Percentiles rank a stretch among this genome's conserved stretches.
These are phyloP conservation scores for Coemansia sp. DNA, from an alignment of 192 early-diverging fungal species.

Conservation along the genomic window DNA sequence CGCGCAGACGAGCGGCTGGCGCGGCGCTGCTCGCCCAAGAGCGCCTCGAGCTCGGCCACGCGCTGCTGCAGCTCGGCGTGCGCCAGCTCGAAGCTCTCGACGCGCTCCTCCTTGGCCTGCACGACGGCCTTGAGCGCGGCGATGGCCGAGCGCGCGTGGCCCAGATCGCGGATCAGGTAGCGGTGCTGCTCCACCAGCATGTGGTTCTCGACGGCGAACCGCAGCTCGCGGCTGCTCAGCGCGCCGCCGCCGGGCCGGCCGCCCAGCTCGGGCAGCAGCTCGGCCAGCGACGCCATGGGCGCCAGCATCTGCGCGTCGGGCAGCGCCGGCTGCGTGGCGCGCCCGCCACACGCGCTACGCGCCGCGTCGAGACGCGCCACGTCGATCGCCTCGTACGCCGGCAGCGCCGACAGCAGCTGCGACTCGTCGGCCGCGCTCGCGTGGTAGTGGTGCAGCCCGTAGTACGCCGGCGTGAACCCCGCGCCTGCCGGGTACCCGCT, in stretches of 20 bases:
- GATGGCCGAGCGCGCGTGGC: conserved; percentile 44
- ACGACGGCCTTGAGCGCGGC: conserved; percentile 41
- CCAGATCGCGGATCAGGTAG: conserved; percentile 41
- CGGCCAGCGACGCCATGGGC: conserved; percentile 46
- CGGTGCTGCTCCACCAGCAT: conserved; percentile 49
- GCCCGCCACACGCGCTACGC: background rate
- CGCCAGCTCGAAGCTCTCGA: conserved; percentile 32
- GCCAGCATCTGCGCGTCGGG: conserved; percentile 41
- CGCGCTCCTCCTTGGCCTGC: conserved; percentile 41
- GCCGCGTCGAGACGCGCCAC: conserved; percentile 6
- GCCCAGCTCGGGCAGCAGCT: conserved; percentile 5
- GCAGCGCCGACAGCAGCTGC: conserved; percentile 27
- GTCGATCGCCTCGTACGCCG: conserved; percentile 45
- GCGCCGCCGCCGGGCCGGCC: background rate
- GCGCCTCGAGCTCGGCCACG: conserved; percentile 21
- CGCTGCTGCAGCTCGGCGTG: conserved; percentile 36
- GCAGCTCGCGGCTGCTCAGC: conserved; percentile 42
- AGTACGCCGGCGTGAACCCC: background rate
- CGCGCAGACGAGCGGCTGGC: no score
- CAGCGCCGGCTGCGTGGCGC: conserved; percentile 24
- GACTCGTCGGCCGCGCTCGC: background rate
- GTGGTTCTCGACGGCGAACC: conserved; percentile 44
- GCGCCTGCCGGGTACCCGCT: no score
- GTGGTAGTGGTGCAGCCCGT: background rate
- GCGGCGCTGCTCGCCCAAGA: conserved; percentile 26